Conservation (phyloP, 768 basidiomycete species). For the Grammothele lineata region DNA sequence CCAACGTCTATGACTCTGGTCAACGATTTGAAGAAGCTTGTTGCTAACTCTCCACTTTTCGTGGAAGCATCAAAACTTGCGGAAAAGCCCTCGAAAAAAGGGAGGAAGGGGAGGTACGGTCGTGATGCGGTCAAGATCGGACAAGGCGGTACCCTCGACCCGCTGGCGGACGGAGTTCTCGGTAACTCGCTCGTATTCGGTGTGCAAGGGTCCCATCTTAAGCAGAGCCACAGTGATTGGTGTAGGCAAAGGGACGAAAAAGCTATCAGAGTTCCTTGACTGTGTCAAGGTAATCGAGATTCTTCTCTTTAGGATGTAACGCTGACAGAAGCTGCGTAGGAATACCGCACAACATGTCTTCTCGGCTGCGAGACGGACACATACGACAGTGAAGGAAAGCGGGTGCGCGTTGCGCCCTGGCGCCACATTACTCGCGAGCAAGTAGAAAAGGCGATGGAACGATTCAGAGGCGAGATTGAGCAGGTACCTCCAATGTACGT, state of each 20-base stretch:
- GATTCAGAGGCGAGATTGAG: constrained; percentile 82
- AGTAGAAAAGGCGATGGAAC: constrained; percentile 62
- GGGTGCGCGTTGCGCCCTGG: constrained; percentile 76
- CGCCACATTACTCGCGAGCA: constrained; percentile 76
- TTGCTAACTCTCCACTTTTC: constrained; percentile 76
- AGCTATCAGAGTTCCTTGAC: constrained; percentile 74
- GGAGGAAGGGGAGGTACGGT: constrained; percentile 31
- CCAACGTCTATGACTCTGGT: constrained; percentile 90
- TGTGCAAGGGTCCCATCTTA: background rate
- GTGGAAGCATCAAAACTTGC: constrained; percentile 50
- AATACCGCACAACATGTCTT: constrained; percentile 87
- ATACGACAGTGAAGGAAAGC: constrained; percentile 86
- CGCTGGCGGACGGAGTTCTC: constrained; percentile 78
- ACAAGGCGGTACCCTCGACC: constrained; percentile 94
- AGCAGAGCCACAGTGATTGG: constrained; percentile 64
- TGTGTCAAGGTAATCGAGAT: constrained; percentile 66
- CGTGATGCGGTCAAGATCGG: constrained; percentile 71
- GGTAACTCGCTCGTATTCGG: constrained; percentile 12
- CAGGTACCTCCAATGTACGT: constrained; percentile 90
- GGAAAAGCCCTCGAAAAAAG: constrained; percentile 32
- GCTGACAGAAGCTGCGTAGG: constrained; percentile 40
- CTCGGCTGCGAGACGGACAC: constrained; percentile 94
- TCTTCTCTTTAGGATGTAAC: constrained; percentile 29
- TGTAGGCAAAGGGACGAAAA: constrained; percentile 86
- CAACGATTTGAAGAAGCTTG: constrained; percentile 78